These are phyloP conservation scores for Irpex sp. DNA, from an alignment of 1,284 basidiomycete genomes.

Conservation along the genomic window DNA sequence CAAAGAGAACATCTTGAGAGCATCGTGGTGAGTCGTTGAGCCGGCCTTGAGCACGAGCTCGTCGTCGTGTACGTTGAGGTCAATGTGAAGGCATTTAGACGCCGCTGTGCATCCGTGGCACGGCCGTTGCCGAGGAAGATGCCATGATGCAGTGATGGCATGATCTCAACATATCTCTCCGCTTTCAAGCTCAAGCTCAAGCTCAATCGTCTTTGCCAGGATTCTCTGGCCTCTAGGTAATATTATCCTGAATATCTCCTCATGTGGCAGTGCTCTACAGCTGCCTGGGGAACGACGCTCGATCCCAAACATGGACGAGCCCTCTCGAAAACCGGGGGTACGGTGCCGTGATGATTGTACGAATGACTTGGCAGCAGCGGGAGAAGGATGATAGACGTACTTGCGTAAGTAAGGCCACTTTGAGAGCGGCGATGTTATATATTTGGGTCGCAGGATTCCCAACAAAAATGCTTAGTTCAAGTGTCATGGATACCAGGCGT, in stretches of 20 bases:
- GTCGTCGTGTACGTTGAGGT: neutral
- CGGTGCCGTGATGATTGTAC: neutral
- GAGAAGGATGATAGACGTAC: neutral
- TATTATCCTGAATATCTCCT: no score
- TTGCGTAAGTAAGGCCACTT: neutral
- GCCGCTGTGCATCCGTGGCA: neutral
- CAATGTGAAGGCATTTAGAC: neutral
- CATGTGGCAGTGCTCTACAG: no score
- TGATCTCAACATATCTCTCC: no score
- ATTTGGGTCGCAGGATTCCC: neutral
- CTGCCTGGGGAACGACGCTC: no score
- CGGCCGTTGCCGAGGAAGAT: neutral
- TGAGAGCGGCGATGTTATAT: neutral
- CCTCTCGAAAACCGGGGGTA: no score
- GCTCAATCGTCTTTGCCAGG: no score
- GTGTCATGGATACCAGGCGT: neutral
- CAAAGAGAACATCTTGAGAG: neutral
- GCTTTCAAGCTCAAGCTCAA: no score
- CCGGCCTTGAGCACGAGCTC: neutral
- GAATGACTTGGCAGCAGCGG: neutral
- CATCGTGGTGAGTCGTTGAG: neutral
- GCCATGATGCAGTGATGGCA: neutral
- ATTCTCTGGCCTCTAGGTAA: no score
- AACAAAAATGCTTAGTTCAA: neutral
- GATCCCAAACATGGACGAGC: no score